Evolutionary conservation across 2,329 filamentous ascomycete genomes (phyloP).

Genomic region (Hirsutella minnesotensis): DNA sequence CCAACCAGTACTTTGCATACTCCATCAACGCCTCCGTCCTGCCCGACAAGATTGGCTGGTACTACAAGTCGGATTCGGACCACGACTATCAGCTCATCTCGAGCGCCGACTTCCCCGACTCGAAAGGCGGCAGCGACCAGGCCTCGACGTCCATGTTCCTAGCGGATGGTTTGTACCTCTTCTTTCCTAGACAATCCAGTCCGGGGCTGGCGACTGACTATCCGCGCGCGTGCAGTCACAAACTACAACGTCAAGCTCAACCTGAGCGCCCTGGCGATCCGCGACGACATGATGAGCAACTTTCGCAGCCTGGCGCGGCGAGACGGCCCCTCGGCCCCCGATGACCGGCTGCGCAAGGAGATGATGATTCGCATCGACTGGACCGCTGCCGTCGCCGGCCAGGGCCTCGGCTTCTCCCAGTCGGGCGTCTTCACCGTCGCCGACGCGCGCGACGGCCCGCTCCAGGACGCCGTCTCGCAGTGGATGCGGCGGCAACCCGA

Average conservation of each 20-base stretch:
- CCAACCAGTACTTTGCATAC: neutral
- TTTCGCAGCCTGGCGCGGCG: neutral
- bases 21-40: neutral
- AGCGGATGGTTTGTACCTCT: neutral
- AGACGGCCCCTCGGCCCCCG: neutral
- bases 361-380: conserved; percentile 6
- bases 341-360: neutral
- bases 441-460: neutral
- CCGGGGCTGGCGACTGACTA: no score
- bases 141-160: neutral
- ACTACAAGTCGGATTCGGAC: neutral
- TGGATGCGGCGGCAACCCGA: neutral
- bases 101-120: neutral
- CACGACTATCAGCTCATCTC: neutral
- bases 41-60: neutral
- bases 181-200: no score
- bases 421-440: conserved; percentile 10
- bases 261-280: neutral
- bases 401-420: conserved; percentile 2
- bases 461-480: neutral
- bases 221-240: neutral
- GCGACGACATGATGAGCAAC: neutral
- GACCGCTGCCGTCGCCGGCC: neutral
- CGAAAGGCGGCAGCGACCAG: neutral
- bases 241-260: neutral